These are phyloP conservation scores for Aspergillus diversus DNA, from an alignment of 495 filamentous ascomycete species.

Conservation along the genomic window DNA sequence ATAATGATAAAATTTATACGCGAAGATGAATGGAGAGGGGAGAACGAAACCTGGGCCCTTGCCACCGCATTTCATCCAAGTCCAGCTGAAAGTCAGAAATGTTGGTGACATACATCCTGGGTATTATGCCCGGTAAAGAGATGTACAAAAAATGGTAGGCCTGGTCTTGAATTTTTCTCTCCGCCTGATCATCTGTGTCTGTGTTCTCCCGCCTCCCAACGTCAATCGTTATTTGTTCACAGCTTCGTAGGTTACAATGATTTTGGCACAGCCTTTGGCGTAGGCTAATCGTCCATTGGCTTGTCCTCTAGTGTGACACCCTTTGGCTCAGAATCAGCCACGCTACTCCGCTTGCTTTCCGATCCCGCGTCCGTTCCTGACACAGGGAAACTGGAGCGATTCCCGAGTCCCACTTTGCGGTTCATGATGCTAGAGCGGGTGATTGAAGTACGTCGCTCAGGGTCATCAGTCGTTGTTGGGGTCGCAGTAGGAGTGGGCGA, in stretches of 20 bases:
- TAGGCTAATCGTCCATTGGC: slow-evolving; percentile 74
- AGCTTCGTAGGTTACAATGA: background rate
- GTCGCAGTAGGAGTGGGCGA: slow-evolving; percentile 47
- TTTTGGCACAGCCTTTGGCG: background rate
- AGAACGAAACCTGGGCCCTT: slow-evolving; percentile 2
- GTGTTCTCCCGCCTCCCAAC: background rate
- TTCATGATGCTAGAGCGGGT: slow-evolving; percentile 37
- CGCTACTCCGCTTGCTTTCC: slow-evolving; percentile 51
- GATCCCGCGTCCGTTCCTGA: slow-evolving; percentile 36
- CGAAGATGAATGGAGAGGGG: slow-evolving; percentile 20
- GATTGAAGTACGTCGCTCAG: slow-evolving; percentile 55
- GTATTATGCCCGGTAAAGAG: background rate
- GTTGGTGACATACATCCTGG: background rate
- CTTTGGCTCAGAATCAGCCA: slow-evolving; percentile 50
- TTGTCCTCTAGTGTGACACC: slow-evolving; percentile 82
- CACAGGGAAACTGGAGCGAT: slow-evolving; percentile 46
- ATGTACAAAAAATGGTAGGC: too few relatives aligned
- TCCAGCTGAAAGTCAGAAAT: slow-evolving; percentile 21
- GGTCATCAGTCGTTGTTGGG: slow-evolving; percentile 33
- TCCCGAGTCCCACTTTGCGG: slow-evolving; percentile 49
- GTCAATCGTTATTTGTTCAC: background rate
- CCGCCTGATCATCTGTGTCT: background rate
- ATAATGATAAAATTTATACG: slow-evolving; percentile 26
- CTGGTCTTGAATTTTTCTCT: too few relatives aligned
- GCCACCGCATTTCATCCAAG: slow-evolving; percentile 16